These are phyloP conservation scores for Fusarium albosuccineum DNA, from an alignment of 2,329 filamentous ascomycete species.

Conservation along the genomic window DNA sequence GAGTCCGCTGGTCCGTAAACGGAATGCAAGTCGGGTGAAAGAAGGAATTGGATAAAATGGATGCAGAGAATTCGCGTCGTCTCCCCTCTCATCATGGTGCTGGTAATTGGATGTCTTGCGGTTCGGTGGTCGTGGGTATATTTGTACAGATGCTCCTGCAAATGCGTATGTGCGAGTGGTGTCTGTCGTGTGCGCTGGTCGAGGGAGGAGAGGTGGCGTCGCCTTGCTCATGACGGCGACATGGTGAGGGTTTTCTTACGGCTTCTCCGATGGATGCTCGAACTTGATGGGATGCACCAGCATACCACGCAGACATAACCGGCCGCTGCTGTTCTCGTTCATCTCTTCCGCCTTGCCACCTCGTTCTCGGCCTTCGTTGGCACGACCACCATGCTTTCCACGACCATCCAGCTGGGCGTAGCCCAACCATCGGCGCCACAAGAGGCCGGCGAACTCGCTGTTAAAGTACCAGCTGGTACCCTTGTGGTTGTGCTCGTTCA, in stretches of 20 bases:
- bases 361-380: slow-evolving; percentile 60
- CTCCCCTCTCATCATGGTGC: slow-evolving; percentile 39
- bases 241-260: slow-evolving; percentile 28
- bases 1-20: slow-evolving; percentile 42
- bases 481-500: slow-evolving; percentile 85
- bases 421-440: slow-evolving; percentile 84
- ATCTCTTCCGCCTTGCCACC: slow-evolving; percentile 67
- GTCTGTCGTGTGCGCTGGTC: slow-evolving; percentile 45
- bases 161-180: slow-evolving; percentile 48
- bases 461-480: slow-evolving; percentile 90
- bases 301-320: slow-evolving; percentile 85
- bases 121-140: slow-evolving; percentile 47
- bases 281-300: slow-evolving; percentile 85
- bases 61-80: slow-evolving; percentile 42
- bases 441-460: slow-evolving; percentile 78
- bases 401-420: slow-evolving; percentile 67
- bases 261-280: slow-evolving; percentile 64
- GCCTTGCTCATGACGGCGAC: slow-evolving; percentile 48
- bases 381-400: slow-evolving; percentile 62
- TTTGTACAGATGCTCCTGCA: slow-evolving; percentile 49
- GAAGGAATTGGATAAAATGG: slow-evolving; percentile 40
- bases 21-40: slow-evolving; percentile 39
- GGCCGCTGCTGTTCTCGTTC: slow-evolving; percentile 62
- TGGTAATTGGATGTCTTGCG: slow-evolving; percentile 42
- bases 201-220: slow-evolving; percentile 36